Percentiles rank a stretch among this genome's conserved stretches.
Evolutionary conservation across 768 basidiomycete species (phyloP).

Genomic region (Trametes villosa): DNA sequence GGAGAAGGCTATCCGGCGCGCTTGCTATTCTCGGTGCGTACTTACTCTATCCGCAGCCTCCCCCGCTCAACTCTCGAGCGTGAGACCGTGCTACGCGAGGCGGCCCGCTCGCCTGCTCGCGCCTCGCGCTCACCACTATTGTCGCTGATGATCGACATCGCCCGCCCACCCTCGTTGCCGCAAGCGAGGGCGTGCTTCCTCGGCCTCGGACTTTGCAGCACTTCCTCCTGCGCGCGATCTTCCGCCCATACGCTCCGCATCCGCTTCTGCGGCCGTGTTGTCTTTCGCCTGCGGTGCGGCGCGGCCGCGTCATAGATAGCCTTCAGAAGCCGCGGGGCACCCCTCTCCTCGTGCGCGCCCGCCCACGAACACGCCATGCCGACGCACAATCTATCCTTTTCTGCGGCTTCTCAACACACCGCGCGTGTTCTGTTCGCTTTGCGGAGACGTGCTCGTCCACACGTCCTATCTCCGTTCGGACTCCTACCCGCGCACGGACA

Average conservation of each 20-base stretch:
- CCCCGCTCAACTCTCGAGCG: not conserved
- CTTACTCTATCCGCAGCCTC: slow-evolving; percentile 1
- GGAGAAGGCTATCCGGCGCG: slow-evolving; percentile 12
- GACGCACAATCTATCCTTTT: slow-evolving; percentile 17
- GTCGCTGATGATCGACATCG: not conserved
- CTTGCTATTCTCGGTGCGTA: slow-evolving; percentile 10
- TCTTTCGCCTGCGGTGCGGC: not conserved
- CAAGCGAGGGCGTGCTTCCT: not conserved
- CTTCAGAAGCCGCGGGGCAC: not conserved
- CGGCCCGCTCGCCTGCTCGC: slow-evolving; percentile 1
- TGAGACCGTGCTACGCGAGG: not conserved
- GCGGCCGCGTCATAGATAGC: not conserved
- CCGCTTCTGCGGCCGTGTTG: not conserved
- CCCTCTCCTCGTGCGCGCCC: not conserved
- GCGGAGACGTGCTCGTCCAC: not conserved
- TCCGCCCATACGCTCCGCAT: not conserved
- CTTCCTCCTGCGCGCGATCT: not conserved
- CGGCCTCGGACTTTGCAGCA: not conserved
- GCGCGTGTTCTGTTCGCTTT: slow-evolving; percentile 2
- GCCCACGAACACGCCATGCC: slow-evolving; percentile 5
- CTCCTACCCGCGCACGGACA: not conserved
- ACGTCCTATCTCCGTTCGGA: slow-evolving; percentile 11
- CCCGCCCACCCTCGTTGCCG: not conserved
- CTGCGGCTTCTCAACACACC: not conserved
- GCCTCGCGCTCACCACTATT: not conserved